Conservation (phyloP, 2,329 filamentous ascomycete species). For the Penicillium vulpinum region DNA sequence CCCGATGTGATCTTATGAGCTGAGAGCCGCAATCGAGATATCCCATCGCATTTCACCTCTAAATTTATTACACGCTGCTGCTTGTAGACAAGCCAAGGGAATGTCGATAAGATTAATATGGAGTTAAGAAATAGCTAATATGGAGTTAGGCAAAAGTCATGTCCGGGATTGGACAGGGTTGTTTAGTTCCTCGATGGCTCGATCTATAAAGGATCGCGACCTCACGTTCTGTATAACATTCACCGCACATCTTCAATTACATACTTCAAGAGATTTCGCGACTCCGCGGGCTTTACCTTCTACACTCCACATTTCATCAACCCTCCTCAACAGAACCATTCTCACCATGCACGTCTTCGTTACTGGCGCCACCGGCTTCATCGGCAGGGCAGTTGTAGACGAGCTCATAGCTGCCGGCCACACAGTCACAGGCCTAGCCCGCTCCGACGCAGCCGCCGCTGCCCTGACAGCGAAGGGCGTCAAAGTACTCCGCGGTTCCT, state of each 20-base stretch:
- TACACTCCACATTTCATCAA: background rate
- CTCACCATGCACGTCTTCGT: constrained; percentile 21
- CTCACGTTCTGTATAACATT: background rate
- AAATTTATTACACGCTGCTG: background rate
- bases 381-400: constrained; percentile 43
- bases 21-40: background rate
- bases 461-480: constrained; percentile 36
- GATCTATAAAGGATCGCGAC: background rate
- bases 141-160: background rate
- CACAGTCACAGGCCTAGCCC: constrained; percentile 45
- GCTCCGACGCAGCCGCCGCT: constrained; percentile 33
- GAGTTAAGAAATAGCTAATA: background rate
- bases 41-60: background rate
- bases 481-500: constrained; percentile 34
- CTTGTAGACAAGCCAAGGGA: background rate
- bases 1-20: background rate
- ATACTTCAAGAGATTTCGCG: background rate
- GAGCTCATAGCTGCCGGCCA: constrained; percentile 44
- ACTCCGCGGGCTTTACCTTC: background rate
- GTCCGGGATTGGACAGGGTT: background rate
- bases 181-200: background rate
- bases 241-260: background rate
- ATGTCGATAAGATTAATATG: background rate
- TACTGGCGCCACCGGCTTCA: constrained; percentile 48
- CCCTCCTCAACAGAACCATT: background rate